A percentile compares a stretch with the other conserved stretches of the same genome.
Evolutionary conservation across 164 flowering plant species (phyloP).

Genomic region (Berberis thunbergii): DNA sequence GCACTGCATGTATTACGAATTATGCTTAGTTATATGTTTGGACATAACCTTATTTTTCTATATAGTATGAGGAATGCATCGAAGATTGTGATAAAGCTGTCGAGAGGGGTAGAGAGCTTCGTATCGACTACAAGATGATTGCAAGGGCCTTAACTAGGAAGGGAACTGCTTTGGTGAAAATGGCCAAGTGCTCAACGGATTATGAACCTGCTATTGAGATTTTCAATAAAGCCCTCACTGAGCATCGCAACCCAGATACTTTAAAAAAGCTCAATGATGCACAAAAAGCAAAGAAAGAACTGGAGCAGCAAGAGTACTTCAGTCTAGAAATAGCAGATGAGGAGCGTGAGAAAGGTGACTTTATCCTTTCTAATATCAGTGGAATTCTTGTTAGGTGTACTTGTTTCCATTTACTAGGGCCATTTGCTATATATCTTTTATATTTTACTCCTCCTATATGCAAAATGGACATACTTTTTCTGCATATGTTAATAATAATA

Average conservation of each 20-base stretch:
- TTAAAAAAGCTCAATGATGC: constrained; percentile 90
- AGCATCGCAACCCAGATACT: constrained; percentile 95
- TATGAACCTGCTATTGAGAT: constrained; percentile 85
- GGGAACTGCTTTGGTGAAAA: constrained; percentile 78
- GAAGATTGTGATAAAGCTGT: constrained; percentile 96
- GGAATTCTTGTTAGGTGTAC: no score
- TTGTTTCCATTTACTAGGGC: no score
- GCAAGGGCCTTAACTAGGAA: constrained; percentile 94
- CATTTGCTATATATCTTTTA: no score
- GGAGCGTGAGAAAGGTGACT: constrained; percentile 92
- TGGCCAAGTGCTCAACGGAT: constrained; percentile 87
- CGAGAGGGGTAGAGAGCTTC: constrained; percentile 90
- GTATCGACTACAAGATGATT: constrained; percentile 88
- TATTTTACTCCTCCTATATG: no score
- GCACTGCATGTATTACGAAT: no score
- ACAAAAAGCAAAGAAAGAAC: constrained; percentile 86
- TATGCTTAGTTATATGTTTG: neutral
- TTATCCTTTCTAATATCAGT: no score
- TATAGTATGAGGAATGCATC: constrained; percentile 88
- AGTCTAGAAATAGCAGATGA: constrained; percentile 81
- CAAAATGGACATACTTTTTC: no score
- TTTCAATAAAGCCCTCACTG: constrained; percentile 94
- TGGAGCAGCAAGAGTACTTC: constrained; percentile 89
- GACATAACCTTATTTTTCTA: neutral
- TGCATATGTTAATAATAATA: no score